These are phyloP conservation scores for Endothia cerciana DNA, from an alignment of 2,329 filamentous ascomycete genomes.

Conservation along the genomic window DNA sequence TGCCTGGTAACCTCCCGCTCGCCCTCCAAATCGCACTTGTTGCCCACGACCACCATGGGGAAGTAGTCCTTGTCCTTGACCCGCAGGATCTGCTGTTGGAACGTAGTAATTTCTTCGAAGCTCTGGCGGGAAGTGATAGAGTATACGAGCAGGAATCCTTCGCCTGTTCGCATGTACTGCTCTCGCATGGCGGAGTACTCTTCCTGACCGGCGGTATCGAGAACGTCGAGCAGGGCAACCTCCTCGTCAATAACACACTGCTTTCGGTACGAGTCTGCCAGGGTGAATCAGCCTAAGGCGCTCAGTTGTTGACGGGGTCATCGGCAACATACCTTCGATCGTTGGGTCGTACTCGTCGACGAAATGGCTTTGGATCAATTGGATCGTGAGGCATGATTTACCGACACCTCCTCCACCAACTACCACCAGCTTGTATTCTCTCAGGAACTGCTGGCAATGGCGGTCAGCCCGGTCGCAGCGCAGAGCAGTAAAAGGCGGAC, in stretches of 20 bases:
- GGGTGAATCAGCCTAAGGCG: constrained; percentile 27
- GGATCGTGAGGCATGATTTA: constrained; percentile 98
- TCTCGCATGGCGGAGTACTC: constrained; percentile 99
- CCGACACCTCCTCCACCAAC: constrained; percentile 97
- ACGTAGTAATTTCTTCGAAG: constrained; percentile 97
- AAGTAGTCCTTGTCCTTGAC: constrained; percentile 99
- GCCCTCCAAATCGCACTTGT: constrained; percentile 97
- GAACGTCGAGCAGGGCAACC: constrained; percentile 93
- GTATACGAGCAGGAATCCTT: constrained; percentile 97
- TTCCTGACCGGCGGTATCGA: constrained; percentile 97
- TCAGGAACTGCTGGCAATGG: constrained; percentile 65
- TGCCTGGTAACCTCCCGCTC: constrained; percentile 91
- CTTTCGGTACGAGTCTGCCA: constrained; percentile 96
- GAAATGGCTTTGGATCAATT: constrained; percentile 94
- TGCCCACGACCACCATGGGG: constrained; percentile 97
- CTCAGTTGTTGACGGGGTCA: background rate
- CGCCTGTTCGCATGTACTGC: constrained; percentile 99
- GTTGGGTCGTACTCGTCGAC: constrained; percentile 99
- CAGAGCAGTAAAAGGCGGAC: constrained; percentile 28
- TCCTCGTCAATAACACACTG: constrained; percentile 99
- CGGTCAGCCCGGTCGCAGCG: constrained; percentile 19
- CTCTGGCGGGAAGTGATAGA: constrained; percentile 97
- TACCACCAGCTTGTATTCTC: constrained; percentile 95
- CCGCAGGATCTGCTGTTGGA: constrained; percentile 96
- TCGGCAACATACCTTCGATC: constrained; percentile 78